phyloP scores from a whole-genome alignment of 2,329 filamentous ascomycete species.

The Penicillium concentricum region DNA sequence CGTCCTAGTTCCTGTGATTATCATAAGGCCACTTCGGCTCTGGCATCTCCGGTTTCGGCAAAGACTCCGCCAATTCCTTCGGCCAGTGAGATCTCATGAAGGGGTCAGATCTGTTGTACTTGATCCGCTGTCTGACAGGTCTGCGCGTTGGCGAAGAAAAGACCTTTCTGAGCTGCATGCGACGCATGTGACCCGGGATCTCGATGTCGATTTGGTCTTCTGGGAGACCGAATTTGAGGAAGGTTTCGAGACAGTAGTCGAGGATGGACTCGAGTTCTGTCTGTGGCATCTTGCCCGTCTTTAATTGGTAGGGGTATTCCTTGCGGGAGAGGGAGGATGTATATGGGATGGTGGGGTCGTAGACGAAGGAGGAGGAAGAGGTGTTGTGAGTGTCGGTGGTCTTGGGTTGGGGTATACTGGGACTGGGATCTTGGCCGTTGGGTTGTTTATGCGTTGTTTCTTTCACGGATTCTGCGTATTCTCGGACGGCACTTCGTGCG shows the following conservation, averaged over 20 bases:
- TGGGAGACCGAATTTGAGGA: conserved; percentile 28
- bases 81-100: conserved; percentile 16
- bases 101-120: conserved; percentile 11
- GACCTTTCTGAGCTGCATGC: conserved; percentile 18
- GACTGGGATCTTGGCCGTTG: background rate
- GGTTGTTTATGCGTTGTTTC: background rate
- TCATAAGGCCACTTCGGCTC: background rate
- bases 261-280: conserved; percentile 25
- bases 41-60: background rate
- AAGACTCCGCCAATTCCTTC: background rate
- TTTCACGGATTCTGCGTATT: conserved; percentile 20
- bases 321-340: conserved; percentile 8
- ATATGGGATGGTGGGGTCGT: conserved; percentile 4
- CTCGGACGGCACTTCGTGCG: conserved; percentile 32
- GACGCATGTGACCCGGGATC: conserved; percentile 30
- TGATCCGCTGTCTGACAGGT: conserved; percentile 5
- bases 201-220: conserved; percentile 36
- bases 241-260: conserved; percentile 36
- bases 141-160: conserved; percentile 7
- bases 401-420: background rate
- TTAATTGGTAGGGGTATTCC: conserved; percentile 6
- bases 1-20: background rate
- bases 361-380: background rate
- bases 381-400: background rate
- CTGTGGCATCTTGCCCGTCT: conserved; percentile 15